phyloP scores from a whole-genome alignment of 331 rosid genomes.

The Acacia concinna region DNA sequence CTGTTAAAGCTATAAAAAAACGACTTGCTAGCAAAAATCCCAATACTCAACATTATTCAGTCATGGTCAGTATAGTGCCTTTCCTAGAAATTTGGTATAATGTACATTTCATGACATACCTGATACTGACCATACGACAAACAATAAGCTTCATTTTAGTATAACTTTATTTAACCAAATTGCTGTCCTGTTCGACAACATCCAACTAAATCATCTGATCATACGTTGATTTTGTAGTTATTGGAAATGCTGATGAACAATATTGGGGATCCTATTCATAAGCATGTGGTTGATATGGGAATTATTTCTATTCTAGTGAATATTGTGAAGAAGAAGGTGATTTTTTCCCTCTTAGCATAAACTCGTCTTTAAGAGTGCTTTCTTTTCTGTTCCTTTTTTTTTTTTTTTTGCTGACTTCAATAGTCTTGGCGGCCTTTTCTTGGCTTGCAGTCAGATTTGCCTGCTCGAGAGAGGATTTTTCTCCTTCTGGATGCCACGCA shows the following conservation, averaged over 20 bases:
- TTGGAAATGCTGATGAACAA: slow-evolving; percentile 96
- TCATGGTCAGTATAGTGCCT: slow-evolving; percentile 54
- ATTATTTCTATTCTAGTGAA: slow-evolving; percentile 77
- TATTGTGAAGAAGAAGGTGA: slow-evolving; percentile 94
- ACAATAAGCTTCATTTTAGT: slow-evolving; percentile 11
- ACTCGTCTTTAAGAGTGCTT: not conserved
- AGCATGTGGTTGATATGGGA: slow-evolving; percentile 77
- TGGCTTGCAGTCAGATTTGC: slow-evolving; percentile 75
- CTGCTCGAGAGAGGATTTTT: slow-evolving; percentile 82
- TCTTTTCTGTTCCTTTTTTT: slow-evolving; percentile 11
- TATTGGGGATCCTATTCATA: slow-evolving; percentile 74
- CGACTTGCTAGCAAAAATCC: slow-evolving; percentile 70
- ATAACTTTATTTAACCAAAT: slow-evolving; percentile 9
- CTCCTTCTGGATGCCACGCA: slow-evolving; percentile 95
- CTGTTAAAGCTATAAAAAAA: slow-evolving; percentile 79
- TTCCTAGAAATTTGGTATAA: slow-evolving; percentile 2
- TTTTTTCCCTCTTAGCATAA: slow-evolving; percentile 14
- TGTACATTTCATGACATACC: not conserved
- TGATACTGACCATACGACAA: not conserved
- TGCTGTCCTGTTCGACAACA: slow-evolving; percentile 12
- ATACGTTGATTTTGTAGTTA: slow-evolving; percentile 56
- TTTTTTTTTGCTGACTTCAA: not conserved
- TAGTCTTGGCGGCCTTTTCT: slow-evolving; percentile 2
- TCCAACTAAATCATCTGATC: slow-evolving; percentile 27
- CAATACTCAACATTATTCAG: slow-evolving; percentile 75